Base-by-base conservation (phyloP, 2,329 filamentous ascomycete species). In the Sclerotiophoma versabilis region DNA sequence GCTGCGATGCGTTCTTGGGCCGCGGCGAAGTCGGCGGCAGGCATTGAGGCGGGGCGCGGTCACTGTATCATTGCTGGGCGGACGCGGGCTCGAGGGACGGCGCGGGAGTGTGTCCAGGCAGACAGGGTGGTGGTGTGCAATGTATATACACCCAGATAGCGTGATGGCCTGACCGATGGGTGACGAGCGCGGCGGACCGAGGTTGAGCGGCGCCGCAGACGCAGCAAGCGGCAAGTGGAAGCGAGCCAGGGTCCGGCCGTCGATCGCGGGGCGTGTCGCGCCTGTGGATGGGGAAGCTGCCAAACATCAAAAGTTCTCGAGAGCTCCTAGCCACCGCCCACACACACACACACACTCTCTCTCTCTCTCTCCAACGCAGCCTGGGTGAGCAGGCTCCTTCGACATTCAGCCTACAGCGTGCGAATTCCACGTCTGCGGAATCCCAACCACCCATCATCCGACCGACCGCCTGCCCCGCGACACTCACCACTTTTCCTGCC, bases 1-100 rank as follows among this genome's bases (percentile, higher is more conserved):
- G 90, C 89, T 62, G 89, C 84, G 57, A 97, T 87, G 74, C 93
- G 91, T 78, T 90, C 84, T 80, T 97, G 93, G 62, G 93, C 93
- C 75, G 91, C 89, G 75, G 90, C 88, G 78, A 97, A 97, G 77
- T 90, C 90, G 71, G 83, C 79, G 49, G 82, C 80, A 50, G 62
- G 67, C 71, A 74, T 74, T 63, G 58, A 54, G 54, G 20, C 32
- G 48, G 56, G 42, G 14, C 5, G 38, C 8, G 10, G 6, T 49
- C 20, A 54, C 26, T 34, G 30, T 34, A 11, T 11, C 50, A 53
- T 53, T 20, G 42, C 42, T 29, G 29, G 27, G 27, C 10, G 22
- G 5, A 17, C 2, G n/a, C n/a, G 14, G 2, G 12, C 0, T 11
- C 4, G 42, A 37, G 23, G 12, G 5, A 22, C 38, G 12, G 39